These are phyloP conservation scores for Salix arbutifolia DNA, from an alignment of 345 rosid species.

Conservation along the genomic window DNA sequence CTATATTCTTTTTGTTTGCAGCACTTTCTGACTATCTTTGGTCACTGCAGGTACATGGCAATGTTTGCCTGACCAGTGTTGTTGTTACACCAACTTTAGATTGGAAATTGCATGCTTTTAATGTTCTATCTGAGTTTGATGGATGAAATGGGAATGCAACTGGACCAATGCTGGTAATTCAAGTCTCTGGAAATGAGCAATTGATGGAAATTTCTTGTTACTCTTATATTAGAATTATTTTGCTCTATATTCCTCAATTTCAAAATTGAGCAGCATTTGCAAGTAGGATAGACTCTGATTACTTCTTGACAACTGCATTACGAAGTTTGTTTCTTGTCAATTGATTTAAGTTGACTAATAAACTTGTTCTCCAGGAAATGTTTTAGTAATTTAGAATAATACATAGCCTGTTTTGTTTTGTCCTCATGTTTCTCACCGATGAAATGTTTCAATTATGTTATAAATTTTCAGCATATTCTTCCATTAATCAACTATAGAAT, in stretches of 20 bases:
- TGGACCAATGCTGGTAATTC: slow-evolving; percentile 96
- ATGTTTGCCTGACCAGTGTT: slow-evolving; percentile 88
- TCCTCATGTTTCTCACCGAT: not conserved
- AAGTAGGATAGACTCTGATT: not conserved
- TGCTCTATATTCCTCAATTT: not conserved
- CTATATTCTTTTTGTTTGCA: not conserved
- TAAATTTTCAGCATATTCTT: not conserved
- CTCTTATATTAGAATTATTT: not conserved
- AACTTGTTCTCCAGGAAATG: not conserved
- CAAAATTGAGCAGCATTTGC: not conserved
- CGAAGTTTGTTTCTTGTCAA: not conserved
- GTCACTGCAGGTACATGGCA: slow-evolving; percentile 82
- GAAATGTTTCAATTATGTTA: not conserved
- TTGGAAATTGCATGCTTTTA: slow-evolving; percentile 99
- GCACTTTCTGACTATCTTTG: slow-evolving; percentile 15
- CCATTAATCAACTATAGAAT: not conserved
- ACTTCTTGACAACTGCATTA: not conserved
- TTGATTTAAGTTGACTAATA: not conserved
- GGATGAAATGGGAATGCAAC: slow-evolving; percentile 68
- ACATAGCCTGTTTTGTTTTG: not conserved
- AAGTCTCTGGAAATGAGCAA: slow-evolving; percentile 16
- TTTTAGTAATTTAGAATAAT: not conserved
- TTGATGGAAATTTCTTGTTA: not conserved
- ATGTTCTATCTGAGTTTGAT: slow-evolving; percentile 92
- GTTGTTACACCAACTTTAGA: slow-evolving; percentile 96